phyloP scores from a whole-genome alignment of 2,329 filamentous ascomycete genomes.

The Elsinoe batatas region DNA sequence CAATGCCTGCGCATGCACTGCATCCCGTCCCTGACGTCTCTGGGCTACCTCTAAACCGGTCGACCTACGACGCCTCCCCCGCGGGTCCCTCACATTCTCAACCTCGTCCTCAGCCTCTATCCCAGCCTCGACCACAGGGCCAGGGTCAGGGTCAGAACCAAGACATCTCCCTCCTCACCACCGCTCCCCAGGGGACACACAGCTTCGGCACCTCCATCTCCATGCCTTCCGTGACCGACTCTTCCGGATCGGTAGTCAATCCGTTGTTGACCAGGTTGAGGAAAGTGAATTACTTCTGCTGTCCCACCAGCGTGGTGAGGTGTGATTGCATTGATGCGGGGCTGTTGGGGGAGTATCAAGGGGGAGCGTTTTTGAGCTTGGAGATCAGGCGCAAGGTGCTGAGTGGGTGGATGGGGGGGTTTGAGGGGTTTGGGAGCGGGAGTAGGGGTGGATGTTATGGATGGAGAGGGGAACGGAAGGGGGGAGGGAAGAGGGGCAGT shows the following conservation, averaged over 20 bases:
- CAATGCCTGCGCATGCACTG: background rate
- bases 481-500: background rate
- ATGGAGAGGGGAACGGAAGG: background rate
- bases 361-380: background rate
- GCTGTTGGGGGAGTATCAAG: conserved; percentile 4
- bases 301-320: background rate
- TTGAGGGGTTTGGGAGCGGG: conserved; percentile 6
- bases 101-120: background rate
- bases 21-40: background rate
- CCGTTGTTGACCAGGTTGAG: background rate
- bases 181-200: background rate
- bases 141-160: no score
- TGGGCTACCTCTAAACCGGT: background rate
- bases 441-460: background rate
- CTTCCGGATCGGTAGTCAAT: background rate
- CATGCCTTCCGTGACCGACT: background rate
- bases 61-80: background rate
- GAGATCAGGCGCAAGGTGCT: conserved; percentile 1
- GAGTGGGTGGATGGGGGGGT: background rate
- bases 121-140: no score
- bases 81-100: background rate
- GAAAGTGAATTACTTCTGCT: conserved; percentile 3
- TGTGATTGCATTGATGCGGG: conserved; percentile 5
- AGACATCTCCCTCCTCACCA: background rate
- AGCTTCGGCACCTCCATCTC: background rate